Conservation (phyloP, 2,329 filamentous ascomycete species). For the Lasiodiplodia sp. region DNA sequence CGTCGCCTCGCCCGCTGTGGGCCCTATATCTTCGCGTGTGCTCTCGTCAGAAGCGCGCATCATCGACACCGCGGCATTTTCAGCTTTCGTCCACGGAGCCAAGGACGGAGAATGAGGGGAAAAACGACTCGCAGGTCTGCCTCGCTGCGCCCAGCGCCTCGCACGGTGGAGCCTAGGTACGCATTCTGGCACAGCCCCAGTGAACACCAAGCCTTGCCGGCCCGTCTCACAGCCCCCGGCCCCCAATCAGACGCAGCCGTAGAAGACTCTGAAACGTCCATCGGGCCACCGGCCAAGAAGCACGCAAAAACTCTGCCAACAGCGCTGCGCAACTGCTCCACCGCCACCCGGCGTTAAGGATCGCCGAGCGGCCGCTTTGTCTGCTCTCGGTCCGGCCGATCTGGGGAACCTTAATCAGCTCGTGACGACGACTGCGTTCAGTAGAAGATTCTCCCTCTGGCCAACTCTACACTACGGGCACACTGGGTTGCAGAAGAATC, state of each 20-base stretch:
- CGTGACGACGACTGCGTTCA: neutral
- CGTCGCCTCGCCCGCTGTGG: neutral
- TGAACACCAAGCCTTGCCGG: conserved; percentile 4
- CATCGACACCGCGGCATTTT: conserved; percentile 6
- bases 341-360: neutral
- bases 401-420: conserved; percentile 11
- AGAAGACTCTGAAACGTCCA: conserved; percentile 1
- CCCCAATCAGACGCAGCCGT: neutral
- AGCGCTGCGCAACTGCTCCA: neutral
- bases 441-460: too few species aligned
- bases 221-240: conserved; percentile 15
- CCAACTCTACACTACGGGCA: too few species aligned
- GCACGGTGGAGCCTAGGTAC: neutral
- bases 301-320: neutral
- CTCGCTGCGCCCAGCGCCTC: conserved; percentile 1
- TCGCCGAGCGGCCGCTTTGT: neutral
- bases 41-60: neutral
- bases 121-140: neutral
- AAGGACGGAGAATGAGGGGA: conserved; percentile 13
- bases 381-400: conserved; percentile 16
- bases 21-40: conserved; percentile 1
- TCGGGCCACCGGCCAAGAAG: neutral
- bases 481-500: too few species aligned
- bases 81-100: neutral
- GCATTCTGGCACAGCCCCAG: conserved; percentile 17